Evolutionary conservation across 1,139 yeast species (phyloP).

Genomic region (Nadsonia starkeyi-henricii): DNA sequence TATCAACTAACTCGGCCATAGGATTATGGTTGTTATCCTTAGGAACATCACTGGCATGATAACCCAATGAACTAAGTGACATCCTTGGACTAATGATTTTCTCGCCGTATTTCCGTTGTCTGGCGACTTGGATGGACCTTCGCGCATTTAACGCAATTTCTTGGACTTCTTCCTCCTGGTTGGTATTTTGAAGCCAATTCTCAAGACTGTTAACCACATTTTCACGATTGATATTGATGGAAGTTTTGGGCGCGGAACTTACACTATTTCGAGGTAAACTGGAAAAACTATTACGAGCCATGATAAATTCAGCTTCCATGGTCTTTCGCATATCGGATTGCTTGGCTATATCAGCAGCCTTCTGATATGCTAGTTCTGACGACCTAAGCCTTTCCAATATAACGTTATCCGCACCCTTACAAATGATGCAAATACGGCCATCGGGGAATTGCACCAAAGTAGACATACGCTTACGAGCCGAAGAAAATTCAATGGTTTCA

Average conservation of each 20-base stretch:
- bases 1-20: not conserved
- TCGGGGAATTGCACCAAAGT: constrained; percentile 70
- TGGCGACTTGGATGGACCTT: constrained; percentile 47
- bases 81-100: constrained; percentile 22
- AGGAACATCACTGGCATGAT: not conserved
- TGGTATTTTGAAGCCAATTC: constrained; percentile 34
- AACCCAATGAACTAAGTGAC: not conserved
- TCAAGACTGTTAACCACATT: constrained; percentile 31
- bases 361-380: constrained; percentile 41
- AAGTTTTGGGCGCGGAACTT: constrained; percentile 14
- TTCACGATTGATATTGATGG: constrained; percentile 16
- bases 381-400: constrained; percentile 61
- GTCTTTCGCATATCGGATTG: constrained; percentile 52
- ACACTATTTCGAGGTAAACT: constrained; percentile 8
- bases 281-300: constrained; percentile 12
- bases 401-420: constrained; percentile 96
- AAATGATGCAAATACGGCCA: constrained; percentile 59
- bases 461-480: constrained; percentile 89
- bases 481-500: constrained; percentile 74
- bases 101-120: constrained; percentile 50
- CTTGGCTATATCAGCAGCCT: constrained; percentile 48
- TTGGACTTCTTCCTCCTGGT: constrained; percentile 42
- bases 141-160: constrained; percentile 47
- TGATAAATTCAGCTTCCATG: constrained; percentile 68
- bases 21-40: not conserved